Evolutionary conservation across 2,329 filamentous ascomycete genomes (phyloP).

Genomic region (Arthroderma uncinatum): DNA sequence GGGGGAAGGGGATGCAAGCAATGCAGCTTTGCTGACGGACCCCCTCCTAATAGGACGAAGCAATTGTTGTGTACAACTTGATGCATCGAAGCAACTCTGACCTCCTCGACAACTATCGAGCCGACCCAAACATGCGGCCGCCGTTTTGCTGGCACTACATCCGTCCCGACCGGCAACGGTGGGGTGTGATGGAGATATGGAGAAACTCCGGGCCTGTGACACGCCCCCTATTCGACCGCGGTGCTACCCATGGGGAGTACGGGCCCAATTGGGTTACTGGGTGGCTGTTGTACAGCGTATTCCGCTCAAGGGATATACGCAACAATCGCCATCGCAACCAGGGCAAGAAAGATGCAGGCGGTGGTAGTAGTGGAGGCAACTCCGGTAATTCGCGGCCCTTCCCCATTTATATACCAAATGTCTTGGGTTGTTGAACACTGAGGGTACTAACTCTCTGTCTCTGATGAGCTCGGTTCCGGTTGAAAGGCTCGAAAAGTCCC

Average conservation of each 20-base stretch:
- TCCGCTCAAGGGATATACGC: constrained; percentile 37
- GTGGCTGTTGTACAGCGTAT: constrained; percentile 39
- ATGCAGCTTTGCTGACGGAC: background rate
- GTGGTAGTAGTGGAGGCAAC: constrained; percentile 3
- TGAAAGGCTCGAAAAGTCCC: constrained; percentile 19
- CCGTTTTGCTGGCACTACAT: constrained; percentile 40
- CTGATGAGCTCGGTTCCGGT: constrained; percentile 14
- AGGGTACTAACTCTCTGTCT: constrained; percentile 5
- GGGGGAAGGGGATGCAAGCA: background rate
- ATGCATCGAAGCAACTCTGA: constrained; percentile 32
- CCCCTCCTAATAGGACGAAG: constrained; percentile 29
- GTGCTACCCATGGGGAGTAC: constrained; percentile 33
- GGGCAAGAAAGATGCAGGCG: constrained; percentile 21
- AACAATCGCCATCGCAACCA: constrained; percentile 37
- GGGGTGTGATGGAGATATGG: constrained; percentile 35
- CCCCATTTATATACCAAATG: background rate
- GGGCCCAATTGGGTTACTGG: constrained; percentile 38
- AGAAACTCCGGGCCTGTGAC: constrained; percentile 31
- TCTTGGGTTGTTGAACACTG: background rate
- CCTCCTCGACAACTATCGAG: constrained; percentile 32
- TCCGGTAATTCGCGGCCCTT: constrained; percentile 9
- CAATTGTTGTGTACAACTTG: constrained; percentile 33
- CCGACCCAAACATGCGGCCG: constrained; percentile 28
- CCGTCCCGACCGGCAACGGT: constrained; percentile 32
- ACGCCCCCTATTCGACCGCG: constrained; percentile 31